These are phyloP conservation scores for Dittrichia graveolens DNA, from an alignment of 129 eudicot genomes.

Conservation along the genomic window DNA sequence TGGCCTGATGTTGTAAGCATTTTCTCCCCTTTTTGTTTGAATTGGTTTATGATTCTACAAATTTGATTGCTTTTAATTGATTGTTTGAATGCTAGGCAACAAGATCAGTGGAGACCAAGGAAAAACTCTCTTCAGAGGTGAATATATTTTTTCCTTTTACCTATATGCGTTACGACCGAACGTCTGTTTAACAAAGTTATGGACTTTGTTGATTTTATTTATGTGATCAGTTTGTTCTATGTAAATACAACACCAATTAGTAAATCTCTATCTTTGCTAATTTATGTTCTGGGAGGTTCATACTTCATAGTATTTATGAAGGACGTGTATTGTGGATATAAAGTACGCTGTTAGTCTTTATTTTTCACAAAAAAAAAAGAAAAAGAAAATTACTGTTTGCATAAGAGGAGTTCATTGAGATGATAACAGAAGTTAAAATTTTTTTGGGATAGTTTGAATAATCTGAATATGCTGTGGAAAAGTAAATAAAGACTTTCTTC, in stretches of 20 bases:
- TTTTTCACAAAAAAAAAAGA: too few relatives aligned
- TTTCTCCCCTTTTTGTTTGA: not conserved
- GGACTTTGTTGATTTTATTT: not conserved
- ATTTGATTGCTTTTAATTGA: not conserved
- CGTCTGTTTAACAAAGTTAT: slow-evolving; percentile 1
- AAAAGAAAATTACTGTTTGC: too few relatives aligned
- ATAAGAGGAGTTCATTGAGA: too few relatives aligned
- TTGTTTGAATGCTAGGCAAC: slow-evolving; percentile 49
- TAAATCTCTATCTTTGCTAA: not conserved
- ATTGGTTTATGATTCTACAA: not conserved
- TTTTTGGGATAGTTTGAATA: not conserved
- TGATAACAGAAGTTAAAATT: too few relatives aligned
- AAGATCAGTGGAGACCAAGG: slow-evolving; percentile 50
- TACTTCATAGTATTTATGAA: too few relatives aligned
- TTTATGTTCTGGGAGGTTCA: too few relatives aligned
- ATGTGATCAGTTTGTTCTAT: not conserved
- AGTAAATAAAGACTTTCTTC: not conserved
- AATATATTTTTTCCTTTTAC: slow-evolving; percentile 21
- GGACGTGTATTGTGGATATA: too few relatives aligned
- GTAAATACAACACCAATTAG: not conserved
- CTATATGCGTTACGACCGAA: slow-evolving; percentile 1
- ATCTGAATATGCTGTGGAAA: not conserved
- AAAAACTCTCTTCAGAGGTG: slow-evolving; percentile 64
- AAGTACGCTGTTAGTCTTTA: too few relatives aligned
- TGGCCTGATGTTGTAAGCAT: slow-evolving; percentile 66